A percentile compares a stretch with the other conserved stretches of the same genome.
Conservation (phyloP, 2,329 filamentous ascomycete species). For the Aspergillus ibericus region DNA sequence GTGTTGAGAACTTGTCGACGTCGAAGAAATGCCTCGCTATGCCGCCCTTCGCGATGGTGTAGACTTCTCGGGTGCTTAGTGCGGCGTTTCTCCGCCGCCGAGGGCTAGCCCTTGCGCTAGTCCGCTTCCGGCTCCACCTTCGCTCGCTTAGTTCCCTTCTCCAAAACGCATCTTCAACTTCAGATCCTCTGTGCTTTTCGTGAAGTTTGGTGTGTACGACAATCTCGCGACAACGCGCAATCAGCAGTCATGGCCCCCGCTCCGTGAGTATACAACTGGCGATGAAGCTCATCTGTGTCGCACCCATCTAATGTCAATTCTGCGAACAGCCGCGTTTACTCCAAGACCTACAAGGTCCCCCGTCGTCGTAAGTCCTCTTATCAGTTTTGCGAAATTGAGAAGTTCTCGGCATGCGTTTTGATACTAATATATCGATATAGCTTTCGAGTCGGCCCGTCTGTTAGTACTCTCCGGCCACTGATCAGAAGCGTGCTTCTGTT, state of each 20-base stretch:
- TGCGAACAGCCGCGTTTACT: conserved; percentile 67
- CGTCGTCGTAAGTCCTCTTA: conserved; percentile 65
- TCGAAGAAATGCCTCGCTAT: conserved; percentile 31
- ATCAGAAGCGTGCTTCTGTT: conserved; percentile 96
- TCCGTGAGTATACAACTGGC: conserved; percentile 39
- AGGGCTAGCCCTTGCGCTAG: conserved; percentile 26
- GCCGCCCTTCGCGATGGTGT: conserved; percentile 26
- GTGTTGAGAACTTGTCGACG: conserved; percentile 41
- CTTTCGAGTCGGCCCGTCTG: conserved; percentile 99
- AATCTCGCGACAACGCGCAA: conserved; percentile 41
- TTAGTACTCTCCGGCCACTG: conserved; percentile 94
- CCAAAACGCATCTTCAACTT: conserved; percentile 22
- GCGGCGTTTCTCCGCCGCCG: conserved; percentile 20
- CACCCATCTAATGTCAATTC: conserved; percentile 30
- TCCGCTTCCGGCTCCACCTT: conserved; percentile 21
- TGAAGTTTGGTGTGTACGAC: conserved; percentile 32
- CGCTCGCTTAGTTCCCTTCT: conserved; percentile 23
- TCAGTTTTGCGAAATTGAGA: conserved; percentile 15
- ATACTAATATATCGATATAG: conserved; percentile 46
- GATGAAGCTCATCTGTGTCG: conserved; percentile 38
- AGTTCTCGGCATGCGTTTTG: not conserved
- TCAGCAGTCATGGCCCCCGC: conserved; percentile 44
- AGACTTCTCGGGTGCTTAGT: conserved; percentile 29
- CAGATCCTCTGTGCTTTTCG: conserved; percentile 22
- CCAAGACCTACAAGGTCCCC: conserved; percentile 99